Evolutionary conservation across 768 basidiomycete species (phyloP), one percentile per base, ranked within the genome.

Genomic region (Tremella mesenterica): DNA sequence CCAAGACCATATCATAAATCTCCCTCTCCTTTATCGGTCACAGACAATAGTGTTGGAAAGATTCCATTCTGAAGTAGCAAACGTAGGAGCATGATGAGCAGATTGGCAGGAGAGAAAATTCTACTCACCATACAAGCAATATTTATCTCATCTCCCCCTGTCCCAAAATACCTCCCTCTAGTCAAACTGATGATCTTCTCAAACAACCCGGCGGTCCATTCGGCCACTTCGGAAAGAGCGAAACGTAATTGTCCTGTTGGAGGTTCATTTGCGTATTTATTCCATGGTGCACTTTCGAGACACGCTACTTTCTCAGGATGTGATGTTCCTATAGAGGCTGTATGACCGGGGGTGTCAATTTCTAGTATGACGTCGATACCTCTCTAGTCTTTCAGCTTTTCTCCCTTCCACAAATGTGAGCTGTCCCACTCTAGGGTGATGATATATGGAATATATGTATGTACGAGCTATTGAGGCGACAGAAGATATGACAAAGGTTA

Each of bases 311-410:
- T 80, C 27, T 88, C 84, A 0, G 88, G 88, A 64, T 86, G 80
- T 0, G 84, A 77, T 7, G 74, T 60, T 2, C 77, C 78, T 33
- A 91, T 83, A 27, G 77, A 73, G 0, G 83, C 77, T 1, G 86
- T 86, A 70, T 90, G 89, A 0, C 88, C 88, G 0, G 88, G 88
- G 1, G 80, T 85, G 66, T 89, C 89, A 48, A 90, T 80, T 76
- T 89, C 88, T 59, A 82, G 30, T 21, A 87, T 61, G 3, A 88
- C 80, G 46, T 88, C 85, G 26, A 89, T 83, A 6, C 86, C 87
- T 27, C 79, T 79, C 83, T 79, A 49, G 18, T 26, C n/a, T n/a
- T n/a, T n/a, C n/a, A 53, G 83, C 20, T 52, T 51, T 12, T 33
- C 23, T 14, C 48, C 14, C n/a, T 33, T 5, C n/a, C 56, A 53